These are phyloP conservation scores for Lolium multiflorum DNA, from an alignment of 176 grass and related monocot species.

Conservation along the genomic window DNA sequence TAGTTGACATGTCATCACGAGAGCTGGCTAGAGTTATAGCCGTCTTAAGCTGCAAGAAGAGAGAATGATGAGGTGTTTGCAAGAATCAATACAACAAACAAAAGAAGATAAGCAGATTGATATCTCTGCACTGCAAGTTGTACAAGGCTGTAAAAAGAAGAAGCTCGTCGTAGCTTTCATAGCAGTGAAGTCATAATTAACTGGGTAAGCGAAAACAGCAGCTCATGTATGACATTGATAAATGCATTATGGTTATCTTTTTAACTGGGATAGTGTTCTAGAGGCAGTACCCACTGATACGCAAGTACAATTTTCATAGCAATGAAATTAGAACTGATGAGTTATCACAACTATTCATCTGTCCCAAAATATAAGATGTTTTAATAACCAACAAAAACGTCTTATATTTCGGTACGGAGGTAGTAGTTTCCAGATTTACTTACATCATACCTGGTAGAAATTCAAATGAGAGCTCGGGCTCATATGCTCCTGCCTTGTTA, in stretches of 20 bases:
- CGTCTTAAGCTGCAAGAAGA: slow-evolving; percentile 77
- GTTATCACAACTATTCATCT: neutral
- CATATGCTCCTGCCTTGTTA: too few species aligned
- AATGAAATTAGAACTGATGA: slow-evolving; percentile 23
- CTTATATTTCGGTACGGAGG: too few species aligned
- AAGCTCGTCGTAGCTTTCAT: neutral
- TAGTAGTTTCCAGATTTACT: slow-evolving; percentile 22
- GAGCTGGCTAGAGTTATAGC: slow-evolving; percentile 85
- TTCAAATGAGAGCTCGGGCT: too few species aligned
- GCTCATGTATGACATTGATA: slow-evolving; percentile 16
- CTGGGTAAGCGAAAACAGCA: neutral
- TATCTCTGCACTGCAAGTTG: slow-evolving; percentile 23
- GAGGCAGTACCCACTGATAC: slow-evolving; percentile 9
- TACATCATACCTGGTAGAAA: neutral
- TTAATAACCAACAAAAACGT: too few species aligned
- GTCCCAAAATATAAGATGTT: too few species aligned
- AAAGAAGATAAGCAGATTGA: slow-evolving; percentile 20
- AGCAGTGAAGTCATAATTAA: slow-evolving; percentile 28
- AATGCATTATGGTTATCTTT: slow-evolving; percentile 6
- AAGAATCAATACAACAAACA: slow-evolving; percentile 17
- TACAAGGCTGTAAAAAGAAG: slow-evolving; percentile 11
- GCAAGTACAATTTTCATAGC: slow-evolving; percentile 5
- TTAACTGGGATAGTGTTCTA: neutral
- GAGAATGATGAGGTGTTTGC: slow-evolving; percentile 32
- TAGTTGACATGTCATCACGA: slow-evolving; percentile 80